phyloP scores from a whole-genome alignment of 2,329 filamentous ascomycete species.

The Aspergillus clavatus region DNA sequence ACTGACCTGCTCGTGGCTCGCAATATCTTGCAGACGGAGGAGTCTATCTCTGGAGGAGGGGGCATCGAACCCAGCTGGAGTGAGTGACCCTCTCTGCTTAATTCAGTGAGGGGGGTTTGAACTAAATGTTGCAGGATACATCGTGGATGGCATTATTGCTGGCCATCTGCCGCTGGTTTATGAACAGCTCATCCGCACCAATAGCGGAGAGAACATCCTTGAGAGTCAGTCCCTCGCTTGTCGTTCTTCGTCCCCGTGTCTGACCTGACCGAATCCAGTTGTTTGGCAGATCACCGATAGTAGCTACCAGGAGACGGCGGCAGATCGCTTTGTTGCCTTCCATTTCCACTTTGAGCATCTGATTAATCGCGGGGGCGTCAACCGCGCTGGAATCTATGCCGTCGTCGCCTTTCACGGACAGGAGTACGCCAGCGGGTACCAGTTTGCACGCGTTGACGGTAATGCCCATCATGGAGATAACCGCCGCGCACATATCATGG shows the following conservation, averaged over 20 bases:
- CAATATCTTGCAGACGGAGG: neutral
- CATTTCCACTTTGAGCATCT: neutral
- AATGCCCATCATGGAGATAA: slow-evolving; percentile 1
- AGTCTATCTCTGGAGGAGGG: neutral
- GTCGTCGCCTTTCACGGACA: neutral
- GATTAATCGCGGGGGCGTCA: neutral
- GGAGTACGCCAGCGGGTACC: neutral
- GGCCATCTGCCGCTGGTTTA: neutral
- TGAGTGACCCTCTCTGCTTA: neutral
- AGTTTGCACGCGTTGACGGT: neutral
- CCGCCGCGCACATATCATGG: neutral
- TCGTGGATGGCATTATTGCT: neutral
- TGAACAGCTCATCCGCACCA: neutral
- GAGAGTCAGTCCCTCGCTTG: neutral
- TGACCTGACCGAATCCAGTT: neutral
- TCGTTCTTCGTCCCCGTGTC: neutral
- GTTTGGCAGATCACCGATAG: neutral
- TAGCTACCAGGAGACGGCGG: neutral
- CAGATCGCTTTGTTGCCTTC: neutral
- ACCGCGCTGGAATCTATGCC: neutral
- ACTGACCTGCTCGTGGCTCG: neutral
- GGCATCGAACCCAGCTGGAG: neutral
- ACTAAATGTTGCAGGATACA: neutral
- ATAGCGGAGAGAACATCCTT: neutral
- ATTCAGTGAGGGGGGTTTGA: neutral